Base-by-base conservation (phyloP, 2,329 filamentous ascomycete species). In the Ophiostoma pallidulum region DNA sequence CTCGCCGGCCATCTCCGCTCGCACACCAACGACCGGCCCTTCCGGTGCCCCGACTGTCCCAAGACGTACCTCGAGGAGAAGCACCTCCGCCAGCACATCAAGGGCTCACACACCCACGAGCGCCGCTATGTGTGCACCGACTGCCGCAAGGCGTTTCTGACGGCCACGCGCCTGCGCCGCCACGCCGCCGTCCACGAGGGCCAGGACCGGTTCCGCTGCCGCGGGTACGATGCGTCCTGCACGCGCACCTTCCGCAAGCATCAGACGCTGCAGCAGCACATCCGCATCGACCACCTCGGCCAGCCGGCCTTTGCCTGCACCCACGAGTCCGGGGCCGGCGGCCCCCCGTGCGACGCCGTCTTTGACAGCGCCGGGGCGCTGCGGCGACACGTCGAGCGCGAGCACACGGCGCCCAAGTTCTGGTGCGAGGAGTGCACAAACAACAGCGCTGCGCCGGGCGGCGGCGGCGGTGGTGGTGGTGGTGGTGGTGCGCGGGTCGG, bases 31-130 rank as follows among this genome's bases (percentile, higher is more conserved):
- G 86, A 91, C 56, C 80, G 90, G 1, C 81, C 88, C 0, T 94
- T 85, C 63, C 72, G 73, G 33, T 97, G 91, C 60, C 67, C 73
- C 6, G 80, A 67, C 36, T 97, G 91, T 60, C 77, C 79, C 58
- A 96, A 95, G 68, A 77, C 82, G 36, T 97, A 94, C 62, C 77
- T 88, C 13, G 86, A 92, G 52, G 79, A 87, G 55, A 91, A 91
- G 57, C 89, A 96, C 65, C 72, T 96, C 16, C 82, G 84, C 51
- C 83, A 89, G 54, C 91, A 97, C 62, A 67, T 94, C 59, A 89
- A 90, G 61, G 85, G 84, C 47, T 82, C 83, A 10, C 91, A 96
- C 62, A 83, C 77, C 8, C 71, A 79, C 47, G 75, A 87, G 54
- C 75, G 83, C 50, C 75, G 80, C 40, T 83, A 88, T 62, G 64